Evolutionary conservation across 805 yeast genomes (phyloP).

Genomic region (Monosporozyma aerobia): DNA sequence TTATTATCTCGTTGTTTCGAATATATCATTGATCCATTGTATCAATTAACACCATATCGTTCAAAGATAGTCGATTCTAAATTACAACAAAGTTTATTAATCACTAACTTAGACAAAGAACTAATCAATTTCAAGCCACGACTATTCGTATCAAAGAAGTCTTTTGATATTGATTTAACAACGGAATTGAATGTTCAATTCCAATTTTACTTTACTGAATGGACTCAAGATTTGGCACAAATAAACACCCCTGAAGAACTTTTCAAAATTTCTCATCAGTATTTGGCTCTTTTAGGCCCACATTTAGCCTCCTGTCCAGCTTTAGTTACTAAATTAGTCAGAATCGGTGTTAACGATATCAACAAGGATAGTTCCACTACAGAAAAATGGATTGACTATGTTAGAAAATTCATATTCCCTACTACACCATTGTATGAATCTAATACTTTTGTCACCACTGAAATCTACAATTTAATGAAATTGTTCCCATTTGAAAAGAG

Average conservation of each 20-base stretch:
- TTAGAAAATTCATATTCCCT: conserved; percentile 60
- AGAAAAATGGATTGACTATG: conserved; percentile 48
- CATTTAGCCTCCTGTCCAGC: conserved; percentile 40
- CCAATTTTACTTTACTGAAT: conserved; percentile 39
- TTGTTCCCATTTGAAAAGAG: conserved; percentile 53
- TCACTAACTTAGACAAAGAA: conserved; percentile 12
- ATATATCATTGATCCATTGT: conserved; percentile 40
- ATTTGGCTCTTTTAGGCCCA: conserved; percentile 48
- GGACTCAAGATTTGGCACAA: conserved; percentile 38
- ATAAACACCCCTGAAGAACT: conserved; percentile 37
- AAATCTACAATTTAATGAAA: conserved; percentile 46
- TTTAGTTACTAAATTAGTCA: conserved; percentile 49
- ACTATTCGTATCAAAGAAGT: conserved; percentile 7
- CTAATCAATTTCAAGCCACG: conserved; percentile 14
- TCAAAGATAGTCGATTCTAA: not conserved
- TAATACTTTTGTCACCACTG: conserved; percentile 52
- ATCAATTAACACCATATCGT: not conserved
- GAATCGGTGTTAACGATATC: conserved; percentile 43
- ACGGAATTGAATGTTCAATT: conserved; percentile 13
- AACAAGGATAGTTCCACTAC: conserved; percentile 8
- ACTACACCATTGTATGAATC: conserved; percentile 43
- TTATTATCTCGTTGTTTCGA: conserved; percentile 44
- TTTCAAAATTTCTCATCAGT: conserved; percentile 37
- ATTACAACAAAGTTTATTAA: not conserved
- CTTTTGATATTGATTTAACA: conserved; percentile 10